A percentile compares a stretch with the other conserved stretches of the same genome.
These are phyloP conservation scores for Drosera capensis DNA, from an alignment of 148 eudicot genomes.

Conservation along the genomic window DNA sequence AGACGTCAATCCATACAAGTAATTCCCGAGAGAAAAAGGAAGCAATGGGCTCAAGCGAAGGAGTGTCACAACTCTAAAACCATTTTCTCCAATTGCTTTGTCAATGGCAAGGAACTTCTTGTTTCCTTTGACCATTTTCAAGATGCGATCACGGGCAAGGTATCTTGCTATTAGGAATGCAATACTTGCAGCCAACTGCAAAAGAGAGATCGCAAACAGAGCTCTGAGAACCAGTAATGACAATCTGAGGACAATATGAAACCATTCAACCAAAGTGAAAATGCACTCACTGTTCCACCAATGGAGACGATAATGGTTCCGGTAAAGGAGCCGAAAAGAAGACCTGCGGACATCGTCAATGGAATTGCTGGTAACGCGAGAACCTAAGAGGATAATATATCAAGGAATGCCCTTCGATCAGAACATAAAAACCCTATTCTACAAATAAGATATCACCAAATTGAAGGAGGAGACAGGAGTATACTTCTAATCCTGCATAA, in stretches of 20 bases:
- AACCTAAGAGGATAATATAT: slow-evolving; percentile 26
- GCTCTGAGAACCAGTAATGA: background rate
- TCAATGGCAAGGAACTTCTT: slow-evolving; percentile 98
- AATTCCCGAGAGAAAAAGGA: slow-evolving; percentile 94
- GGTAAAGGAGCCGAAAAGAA: slow-evolving; percentile 73
- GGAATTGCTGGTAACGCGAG: slow-evolving; percentile 98
- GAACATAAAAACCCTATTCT: no score
- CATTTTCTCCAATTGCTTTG: slow-evolving; percentile 98
- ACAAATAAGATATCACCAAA: no score
- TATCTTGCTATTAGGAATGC: slow-evolving; percentile 97
- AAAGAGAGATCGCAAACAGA: slow-evolving; percentile 5
- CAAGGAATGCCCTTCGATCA: no score
- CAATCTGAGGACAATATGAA: background rate
- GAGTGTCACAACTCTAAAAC: slow-evolving; percentile 87
- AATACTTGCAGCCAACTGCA: slow-evolving; percentile 91
- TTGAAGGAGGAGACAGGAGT: slow-evolving; percentile 6
- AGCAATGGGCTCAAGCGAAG: slow-evolving; percentile 98
- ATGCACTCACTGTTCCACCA: slow-evolving; percentile 78
- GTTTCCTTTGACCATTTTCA: slow-evolving; percentile 92
- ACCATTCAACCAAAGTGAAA: background rate
- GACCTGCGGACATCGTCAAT: slow-evolving; percentile 97
- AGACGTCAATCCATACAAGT: slow-evolving; percentile 91
- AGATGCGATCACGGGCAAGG: slow-evolving; percentile 97
- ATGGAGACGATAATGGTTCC: slow-evolving; percentile 90
- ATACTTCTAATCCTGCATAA: slow-evolving; percentile 96